Percentiles rank a stretch among this genome's conserved stretches.
phyloP scores from a whole-genome alignment of 257 asterid species.

The Leptodermis oblonga region DNA sequence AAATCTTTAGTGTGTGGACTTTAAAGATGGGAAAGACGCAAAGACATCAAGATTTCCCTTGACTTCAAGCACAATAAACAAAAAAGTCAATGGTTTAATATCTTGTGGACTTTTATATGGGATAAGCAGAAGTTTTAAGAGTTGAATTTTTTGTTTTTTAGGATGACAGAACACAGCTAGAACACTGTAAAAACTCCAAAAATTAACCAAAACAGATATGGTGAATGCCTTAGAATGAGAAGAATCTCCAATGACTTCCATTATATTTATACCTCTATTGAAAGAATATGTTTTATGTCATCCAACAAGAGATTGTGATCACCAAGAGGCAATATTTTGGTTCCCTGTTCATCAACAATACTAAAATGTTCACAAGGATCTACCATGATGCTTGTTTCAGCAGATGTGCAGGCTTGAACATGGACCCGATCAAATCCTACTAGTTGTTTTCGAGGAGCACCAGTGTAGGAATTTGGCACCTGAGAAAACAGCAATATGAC shows the following conservation, averaged over 20 bases:
- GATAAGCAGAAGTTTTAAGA: too few relatives aligned
- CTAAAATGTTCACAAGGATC: constrained; percentile 86
- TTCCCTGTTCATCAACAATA: constrained; percentile 62
- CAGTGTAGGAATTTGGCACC: constrained; percentile 22
- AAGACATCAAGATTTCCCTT: too few relatives aligned
- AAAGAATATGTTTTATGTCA: constrained; percentile 46
- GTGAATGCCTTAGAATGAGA: not conserved
- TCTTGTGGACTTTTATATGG: too few relatives aligned
- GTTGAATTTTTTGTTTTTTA: too few relatives aligned
- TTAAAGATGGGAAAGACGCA: too few relatives aligned
- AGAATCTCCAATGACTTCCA: too few relatives aligned
- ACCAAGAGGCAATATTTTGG: constrained; percentile 50
- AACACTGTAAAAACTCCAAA: too few relatives aligned
- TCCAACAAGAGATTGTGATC: constrained; percentile 51
- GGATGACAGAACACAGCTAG: too few relatives aligned
- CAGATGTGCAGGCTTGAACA: constrained; percentile 15
- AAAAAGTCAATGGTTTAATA: too few relatives aligned
- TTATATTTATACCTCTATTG: constrained; percentile 43
- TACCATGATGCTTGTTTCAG: constrained; percentile 39
- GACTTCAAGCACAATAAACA: too few relatives aligned
- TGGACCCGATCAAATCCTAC: constrained; percentile 67
- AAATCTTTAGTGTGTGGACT: too few relatives aligned
- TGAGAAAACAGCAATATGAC: constrained; percentile 58
- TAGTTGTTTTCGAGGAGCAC: constrained; percentile 58
- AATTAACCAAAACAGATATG: too few relatives aligned